Evolutionary conservation across 768 basidiomycete species (phyloP).

Genomic region (Panaeolus papilionaceus): DNA sequence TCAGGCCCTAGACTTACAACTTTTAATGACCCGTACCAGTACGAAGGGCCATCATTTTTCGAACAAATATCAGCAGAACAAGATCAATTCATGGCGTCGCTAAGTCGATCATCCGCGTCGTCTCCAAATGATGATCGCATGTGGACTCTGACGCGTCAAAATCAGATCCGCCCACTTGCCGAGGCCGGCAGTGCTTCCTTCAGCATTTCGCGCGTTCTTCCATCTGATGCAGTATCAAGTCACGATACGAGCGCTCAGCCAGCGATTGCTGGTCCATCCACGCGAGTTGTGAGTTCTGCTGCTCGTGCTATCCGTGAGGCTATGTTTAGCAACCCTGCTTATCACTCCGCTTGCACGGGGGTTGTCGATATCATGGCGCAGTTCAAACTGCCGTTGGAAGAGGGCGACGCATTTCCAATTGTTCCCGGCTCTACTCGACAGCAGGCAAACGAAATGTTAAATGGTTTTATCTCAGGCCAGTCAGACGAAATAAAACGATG

Average conservation of each 20-base stretch:
- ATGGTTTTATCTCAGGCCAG: not conserved
- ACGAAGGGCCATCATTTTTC: not conserved
- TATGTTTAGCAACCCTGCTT: slow-evolving; percentile 1
- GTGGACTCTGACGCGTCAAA: not conserved
- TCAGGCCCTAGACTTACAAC: not conserved
- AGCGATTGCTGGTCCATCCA: not conserved
- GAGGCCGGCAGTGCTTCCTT: not conserved
- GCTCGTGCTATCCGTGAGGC: not conserved
- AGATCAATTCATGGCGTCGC: not conserved
- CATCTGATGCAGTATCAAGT: not conserved
- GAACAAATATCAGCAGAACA: slow-evolving; percentile 4
- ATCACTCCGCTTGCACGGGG: not conserved
- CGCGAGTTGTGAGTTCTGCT: not conserved
- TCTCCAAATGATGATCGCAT: not conserved
- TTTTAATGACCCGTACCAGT: not conserved
- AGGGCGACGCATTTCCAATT: not conserved
- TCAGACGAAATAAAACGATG: slow-evolving; percentile 1
- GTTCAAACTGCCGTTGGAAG: slow-evolving; percentile 1
- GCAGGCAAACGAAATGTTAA: not conserved
- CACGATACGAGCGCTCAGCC: not conserved
- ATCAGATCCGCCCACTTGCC: slow-evolving; percentile 6
- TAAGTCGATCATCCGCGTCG: not conserved
- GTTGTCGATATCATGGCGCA: slow-evolving; percentile 8
- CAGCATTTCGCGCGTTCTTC: not conserved
- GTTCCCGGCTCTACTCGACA: not conserved